phyloP scores from a whole-genome alignment of 257 asterid species.

The Verbascum thapsus region DNA sequence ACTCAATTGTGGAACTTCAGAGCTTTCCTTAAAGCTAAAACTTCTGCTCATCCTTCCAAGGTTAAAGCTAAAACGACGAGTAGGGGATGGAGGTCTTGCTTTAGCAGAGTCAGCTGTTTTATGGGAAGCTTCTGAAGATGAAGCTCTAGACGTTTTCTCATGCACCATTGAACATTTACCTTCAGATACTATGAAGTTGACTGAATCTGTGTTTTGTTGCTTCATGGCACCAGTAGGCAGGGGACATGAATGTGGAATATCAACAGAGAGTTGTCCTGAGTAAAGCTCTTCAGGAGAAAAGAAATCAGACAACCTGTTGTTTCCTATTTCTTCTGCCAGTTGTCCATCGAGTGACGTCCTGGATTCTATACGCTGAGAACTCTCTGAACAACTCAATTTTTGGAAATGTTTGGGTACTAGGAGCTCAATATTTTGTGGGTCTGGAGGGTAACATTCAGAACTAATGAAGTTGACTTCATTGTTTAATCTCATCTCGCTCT shows the following conservation, averaged over 20 bases:
- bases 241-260: slow-evolving; percentile 63
- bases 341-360: slow-evolving; percentile 47
- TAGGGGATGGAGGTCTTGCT: slow-evolving; percentile 75
- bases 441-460: slow-evolving; percentile 37
- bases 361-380: slow-evolving; percentile 50
- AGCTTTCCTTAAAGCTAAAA: slow-evolving; percentile 79
- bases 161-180: slow-evolving; percentile 29
- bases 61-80: slow-evolving; percentile 73
- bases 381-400: slow-evolving; percentile 38
- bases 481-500: slow-evolving; percentile 31
- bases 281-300: slow-evolving; percentile 48
- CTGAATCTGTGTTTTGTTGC: slow-evolving; percentile 30
- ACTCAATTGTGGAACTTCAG: slow-evolving; percentile 49
- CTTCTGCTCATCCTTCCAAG: slow-evolving; percentile 78
- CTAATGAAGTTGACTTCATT: slow-evolving; percentile 31
- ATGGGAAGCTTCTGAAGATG: slow-evolving; percentile 40
- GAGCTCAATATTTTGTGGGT: slow-evolving; percentile 44
- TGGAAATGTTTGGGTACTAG: slow-evolving; percentile 48
- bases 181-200: slow-evolving; percentile 35
- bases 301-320: slow-evolving; percentile 48
- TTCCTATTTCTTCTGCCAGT: slow-evolving; percentile 37
- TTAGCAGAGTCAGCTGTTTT: slow-evolving; percentile 36
- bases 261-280: slow-evolving; percentile 39
- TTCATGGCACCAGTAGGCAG: slow-evolving; percentile 44
- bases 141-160: slow-evolving; percentile 37